These are phyloP conservation scores for Hypsizygus marmoreus DNA, from an alignment of 768 basidiomycete genomes.

Conservation along the genomic window DNA sequence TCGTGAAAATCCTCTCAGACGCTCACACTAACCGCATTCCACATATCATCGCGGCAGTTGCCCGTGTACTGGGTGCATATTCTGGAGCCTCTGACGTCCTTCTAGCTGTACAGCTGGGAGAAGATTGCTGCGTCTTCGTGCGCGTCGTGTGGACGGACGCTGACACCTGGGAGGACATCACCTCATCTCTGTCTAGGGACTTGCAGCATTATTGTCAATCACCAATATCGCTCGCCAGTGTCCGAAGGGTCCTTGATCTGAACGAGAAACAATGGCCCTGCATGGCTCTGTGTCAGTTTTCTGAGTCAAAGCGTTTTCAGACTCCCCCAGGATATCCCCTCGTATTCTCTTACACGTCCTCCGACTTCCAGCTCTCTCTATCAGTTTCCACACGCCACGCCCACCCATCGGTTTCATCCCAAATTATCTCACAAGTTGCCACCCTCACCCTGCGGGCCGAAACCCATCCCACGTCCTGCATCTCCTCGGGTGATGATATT, in stretches of 20 bases:
- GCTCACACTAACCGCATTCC: conserved; percentile 2
- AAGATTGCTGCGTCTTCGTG: conserved; percentile 15
- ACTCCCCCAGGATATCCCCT: conserved; percentile 19
- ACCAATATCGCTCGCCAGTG: conserved; percentile 9
- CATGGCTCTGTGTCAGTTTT: conserved; percentile 24
- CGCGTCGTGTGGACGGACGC: conserved; percentile 26
- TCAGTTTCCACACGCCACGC: conserved; percentile 15
- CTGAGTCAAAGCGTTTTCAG: conserved; percentile 5
- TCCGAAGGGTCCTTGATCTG: conserved; percentile 24
- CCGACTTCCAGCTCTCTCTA: conserved; percentile 13
- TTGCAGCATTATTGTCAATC: neutral
- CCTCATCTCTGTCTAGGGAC: conserved; percentile 8
- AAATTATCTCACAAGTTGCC: conserved; percentile 28
- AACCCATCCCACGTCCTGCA: conserved; percentile 9
- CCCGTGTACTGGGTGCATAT: conserved; percentile 30
- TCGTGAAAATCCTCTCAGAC: neutral
- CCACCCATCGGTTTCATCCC: conserved; percentile 26
- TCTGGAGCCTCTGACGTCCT: conserved; percentile 31
- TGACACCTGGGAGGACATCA: conserved; percentile 23
- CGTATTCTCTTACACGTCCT: conserved; percentile 18
- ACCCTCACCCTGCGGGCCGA: conserved; percentile 19
- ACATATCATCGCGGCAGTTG: conserved; percentile 22
- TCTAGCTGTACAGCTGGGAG: conserved; percentile 20
- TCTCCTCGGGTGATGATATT: conserved; percentile 15
- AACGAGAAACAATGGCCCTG: conserved; percentile 27